Conservation (phyloP, 305 asterid species). For the Ruellia speciosa region DNA sequence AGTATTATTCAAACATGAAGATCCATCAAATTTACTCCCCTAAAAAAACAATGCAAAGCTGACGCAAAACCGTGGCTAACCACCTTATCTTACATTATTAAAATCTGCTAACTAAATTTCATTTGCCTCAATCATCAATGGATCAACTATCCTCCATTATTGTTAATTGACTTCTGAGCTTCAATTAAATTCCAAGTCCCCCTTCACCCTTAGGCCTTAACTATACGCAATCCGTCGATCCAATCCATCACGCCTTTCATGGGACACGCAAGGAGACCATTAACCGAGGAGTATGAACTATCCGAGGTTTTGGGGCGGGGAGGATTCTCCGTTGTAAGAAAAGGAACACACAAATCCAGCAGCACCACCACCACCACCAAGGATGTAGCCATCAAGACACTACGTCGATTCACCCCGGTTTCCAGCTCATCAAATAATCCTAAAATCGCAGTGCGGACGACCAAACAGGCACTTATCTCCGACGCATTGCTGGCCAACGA, state of each 20-base stretch:
- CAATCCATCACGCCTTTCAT: slow-evolving; percentile 14
- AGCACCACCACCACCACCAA: slow-evolving; percentile 8
- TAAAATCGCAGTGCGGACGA: slow-evolving; percentile 11
- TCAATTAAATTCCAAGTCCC: background rate
- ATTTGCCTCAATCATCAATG: no score
- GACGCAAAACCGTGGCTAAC: slow-evolving; percentile 35
- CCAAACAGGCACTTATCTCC: slow-evolving; percentile 47
- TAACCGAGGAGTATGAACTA: slow-evolving; percentile 58
- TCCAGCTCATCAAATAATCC: slow-evolving; percentile 15
- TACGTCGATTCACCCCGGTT: slow-evolving; percentile 38
- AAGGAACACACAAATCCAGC: slow-evolving; percentile 34
- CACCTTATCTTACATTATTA: slow-evolving; percentile 25
- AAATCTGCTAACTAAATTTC: slow-evolving; percentile 18
- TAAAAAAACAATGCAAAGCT: slow-evolving; percentile 20
- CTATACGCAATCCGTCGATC: background rate
- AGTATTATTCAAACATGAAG: background rate
- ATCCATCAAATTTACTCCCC: background rate
- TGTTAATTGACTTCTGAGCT: background rate
- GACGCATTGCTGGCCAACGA: slow-evolving; percentile 64
- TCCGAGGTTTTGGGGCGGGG: slow-evolving; percentile 62
- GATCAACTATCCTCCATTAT: background rate
- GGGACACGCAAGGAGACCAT: slow-evolving; percentile 42
- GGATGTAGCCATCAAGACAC: slow-evolving; percentile 64
- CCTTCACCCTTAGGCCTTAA: no score
- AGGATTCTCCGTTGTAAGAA: slow-evolving; percentile 70